Percentiles rank a stretch among this genome's conserved stretches.
Conservation (phyloP, 2,329 filamentous ascomycete species). For the Fusarium heterosporum region DNA sequence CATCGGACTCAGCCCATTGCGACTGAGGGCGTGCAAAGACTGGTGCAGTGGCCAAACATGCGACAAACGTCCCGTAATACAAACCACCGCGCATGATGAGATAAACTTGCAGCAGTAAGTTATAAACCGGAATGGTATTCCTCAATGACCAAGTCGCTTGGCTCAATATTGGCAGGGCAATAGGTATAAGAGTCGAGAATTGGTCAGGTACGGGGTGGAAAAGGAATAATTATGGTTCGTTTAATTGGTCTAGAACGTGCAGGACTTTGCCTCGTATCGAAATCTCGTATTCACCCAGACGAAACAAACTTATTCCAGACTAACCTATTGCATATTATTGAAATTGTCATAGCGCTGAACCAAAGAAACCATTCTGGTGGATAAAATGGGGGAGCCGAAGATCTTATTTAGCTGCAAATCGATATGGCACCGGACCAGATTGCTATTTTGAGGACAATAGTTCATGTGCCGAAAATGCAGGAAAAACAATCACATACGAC, state of each 20-base stretch:
- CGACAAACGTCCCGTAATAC: background rate
- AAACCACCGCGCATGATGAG: background rate
- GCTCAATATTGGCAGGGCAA: background rate
- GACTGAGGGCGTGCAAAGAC: background rate
- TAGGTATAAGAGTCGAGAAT: background rate
- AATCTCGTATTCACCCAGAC: conserved; percentile 5
- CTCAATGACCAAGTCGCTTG: no score
- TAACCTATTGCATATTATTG: background rate
- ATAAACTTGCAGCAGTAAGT: no score
- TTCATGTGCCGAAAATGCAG: background rate
- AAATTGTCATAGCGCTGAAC: no score
- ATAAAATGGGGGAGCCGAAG: no score
- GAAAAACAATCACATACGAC: no score
- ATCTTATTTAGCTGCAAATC: no score
- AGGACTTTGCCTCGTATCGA: background rate
- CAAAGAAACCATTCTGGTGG: no score
- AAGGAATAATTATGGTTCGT: background rate
- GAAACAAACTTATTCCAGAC: background rate
- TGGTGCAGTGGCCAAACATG: background rate
- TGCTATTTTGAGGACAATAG: no score
- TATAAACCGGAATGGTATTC: no score
- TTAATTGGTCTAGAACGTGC: background rate
- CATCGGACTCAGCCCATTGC: background rate
- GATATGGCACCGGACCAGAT: no score
- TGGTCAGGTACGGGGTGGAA: background rate